Evolutionary conservation across 176 grass and related monocot genomes (phyloP).

Genomic region (Paspalum notatum): DNA sequence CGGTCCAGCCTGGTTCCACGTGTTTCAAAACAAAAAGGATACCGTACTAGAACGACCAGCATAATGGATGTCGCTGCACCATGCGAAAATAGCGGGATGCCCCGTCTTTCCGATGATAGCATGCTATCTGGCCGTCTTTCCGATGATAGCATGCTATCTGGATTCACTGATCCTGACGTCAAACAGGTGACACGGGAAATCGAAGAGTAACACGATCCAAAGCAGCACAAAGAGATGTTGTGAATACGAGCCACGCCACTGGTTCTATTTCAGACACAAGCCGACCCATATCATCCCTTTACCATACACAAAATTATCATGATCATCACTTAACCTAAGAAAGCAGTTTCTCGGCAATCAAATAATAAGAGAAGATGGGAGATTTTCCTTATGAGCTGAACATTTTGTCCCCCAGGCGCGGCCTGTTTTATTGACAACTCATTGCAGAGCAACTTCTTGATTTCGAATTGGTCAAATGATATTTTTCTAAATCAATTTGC

Average conservation of each 20-base stretch:
- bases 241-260: not conserved
- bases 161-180: not conserved
- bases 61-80: too few species aligned
- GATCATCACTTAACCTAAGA: not conserved
- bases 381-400: not conserved
- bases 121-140: too few species aligned
- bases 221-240: not conserved
- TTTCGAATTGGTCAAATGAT: slow-evolving; percentile 30
- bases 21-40: too few species aligned
- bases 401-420: slow-evolving; percentile 8
- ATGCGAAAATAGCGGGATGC: too few species aligned
- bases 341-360: not conserved
- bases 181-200: not conserved
- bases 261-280: not conserved
- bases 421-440: slow-evolving; percentile 28
- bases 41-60: too few species aligned
- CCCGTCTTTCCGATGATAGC: too few species aligned
- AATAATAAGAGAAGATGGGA: not conserved
- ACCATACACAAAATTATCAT: not conserved
- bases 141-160: too few species aligned
- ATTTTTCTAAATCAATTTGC: slow-evolving; percentile 33
- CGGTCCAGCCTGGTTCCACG: too few species aligned
- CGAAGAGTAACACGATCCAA: not conserved
- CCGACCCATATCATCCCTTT: not conserved
- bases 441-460: slow-evolving; percentile 13